Percentiles rank a stretch among this genome's conserved stretches.
Conservation (phyloP, 1,284 basidiomycete species). For the Malassezia globosa region DNA sequence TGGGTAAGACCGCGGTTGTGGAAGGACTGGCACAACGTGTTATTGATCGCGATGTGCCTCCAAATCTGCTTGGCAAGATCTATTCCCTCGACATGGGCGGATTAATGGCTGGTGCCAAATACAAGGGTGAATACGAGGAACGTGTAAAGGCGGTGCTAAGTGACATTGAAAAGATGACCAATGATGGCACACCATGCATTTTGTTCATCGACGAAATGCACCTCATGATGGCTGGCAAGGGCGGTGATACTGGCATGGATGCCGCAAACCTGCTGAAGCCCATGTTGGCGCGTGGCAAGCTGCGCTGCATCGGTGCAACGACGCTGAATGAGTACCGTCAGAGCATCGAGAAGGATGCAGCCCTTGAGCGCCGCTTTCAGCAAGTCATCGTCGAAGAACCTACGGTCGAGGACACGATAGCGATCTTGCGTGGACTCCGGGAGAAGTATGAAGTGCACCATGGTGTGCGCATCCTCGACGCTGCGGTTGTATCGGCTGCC, state of each 20-base stretch:
- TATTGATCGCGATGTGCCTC: constrained; percentile 85
- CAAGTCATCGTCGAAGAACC: constrained; percentile 91
- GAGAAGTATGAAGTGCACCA: constrained; percentile 59
- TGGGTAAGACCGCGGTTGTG: constrained; percentile 60
- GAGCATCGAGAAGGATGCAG: constrained; percentile 78
- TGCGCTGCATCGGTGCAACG: constrained; percentile 81
- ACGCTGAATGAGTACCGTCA: constrained; percentile 86
- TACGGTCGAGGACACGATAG: constrained; percentile 76
- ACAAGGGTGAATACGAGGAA: constrained; percentile 95
- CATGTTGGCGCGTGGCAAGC: constrained; percentile 65
- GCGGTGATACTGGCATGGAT: constrained; percentile 38
- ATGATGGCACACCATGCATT: constrained; percentile 73
- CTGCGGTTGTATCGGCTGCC: constrained; percentile 78
- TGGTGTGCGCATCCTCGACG: constrained; percentile 68
- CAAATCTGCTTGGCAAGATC: constrained; percentile 70
- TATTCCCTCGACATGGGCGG: constrained; percentile 79
- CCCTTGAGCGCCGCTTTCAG: constrained; percentile 79
- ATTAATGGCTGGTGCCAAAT: constrained; percentile 88
- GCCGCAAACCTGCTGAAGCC: constrained; percentile 47
- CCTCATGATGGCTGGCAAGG: constrained; percentile 41
- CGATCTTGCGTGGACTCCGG: constrained; percentile 77
- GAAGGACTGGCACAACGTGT: constrained; percentile 95
- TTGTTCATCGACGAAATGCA: constrained; percentile 81
- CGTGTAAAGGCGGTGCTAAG: constrained; percentile 77
- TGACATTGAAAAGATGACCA: constrained; percentile 82